These are phyloP conservation scores for Cryptosporidium ubiquitum DNA, from an alignment of 169 alveolate species.

Conservation along the genomic window DNA sequence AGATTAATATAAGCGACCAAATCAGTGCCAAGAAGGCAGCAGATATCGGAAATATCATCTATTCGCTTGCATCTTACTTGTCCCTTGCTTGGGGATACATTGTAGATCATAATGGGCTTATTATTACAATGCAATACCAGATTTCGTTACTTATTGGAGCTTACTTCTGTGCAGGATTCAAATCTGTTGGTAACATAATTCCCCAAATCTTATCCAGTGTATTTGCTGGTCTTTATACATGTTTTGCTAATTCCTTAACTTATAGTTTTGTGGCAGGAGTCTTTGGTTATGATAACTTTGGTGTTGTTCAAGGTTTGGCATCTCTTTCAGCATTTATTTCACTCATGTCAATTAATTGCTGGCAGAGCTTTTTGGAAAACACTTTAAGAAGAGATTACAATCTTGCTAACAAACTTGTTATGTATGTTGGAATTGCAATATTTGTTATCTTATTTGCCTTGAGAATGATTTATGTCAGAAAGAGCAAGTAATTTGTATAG, in stretches of 20 bases:
- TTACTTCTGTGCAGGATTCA: constrained; percentile 48
- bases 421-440: constrained; percentile 7
- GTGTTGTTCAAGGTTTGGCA: constrained; percentile 67
- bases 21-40: constrained; percentile 48
- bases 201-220: constrained; percentile 66
- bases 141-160: constrained; percentile 20
- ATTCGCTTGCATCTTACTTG: constrained; percentile 50
- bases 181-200: constrained; percentile 45
- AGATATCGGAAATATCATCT: constrained; percentile 29
- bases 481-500: not conserved
- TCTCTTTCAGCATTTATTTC: constrained; percentile 54
- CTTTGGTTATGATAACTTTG: constrained; percentile 55
- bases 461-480: constrained; percentile 18
- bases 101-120: constrained; percentile 55
- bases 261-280: constrained; percentile 71
- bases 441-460: not conserved
- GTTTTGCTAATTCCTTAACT: constrained; percentile 56
- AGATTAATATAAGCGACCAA: constrained; percentile 33
- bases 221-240: constrained; percentile 71
- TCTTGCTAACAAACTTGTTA: constrained; percentile 22
- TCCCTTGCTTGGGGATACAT: constrained; percentile 70
- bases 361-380: constrained; percentile 42
- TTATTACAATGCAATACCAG: constrained; percentile 68
- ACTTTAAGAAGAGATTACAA: constrained; percentile 16
- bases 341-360: constrained; percentile 13